These are phyloP conservation scores for Pestalotiopsis sp. DNA, from an alignment of 2,329 filamentous ascomycete genomes.

Conservation along the genomic window DNA sequence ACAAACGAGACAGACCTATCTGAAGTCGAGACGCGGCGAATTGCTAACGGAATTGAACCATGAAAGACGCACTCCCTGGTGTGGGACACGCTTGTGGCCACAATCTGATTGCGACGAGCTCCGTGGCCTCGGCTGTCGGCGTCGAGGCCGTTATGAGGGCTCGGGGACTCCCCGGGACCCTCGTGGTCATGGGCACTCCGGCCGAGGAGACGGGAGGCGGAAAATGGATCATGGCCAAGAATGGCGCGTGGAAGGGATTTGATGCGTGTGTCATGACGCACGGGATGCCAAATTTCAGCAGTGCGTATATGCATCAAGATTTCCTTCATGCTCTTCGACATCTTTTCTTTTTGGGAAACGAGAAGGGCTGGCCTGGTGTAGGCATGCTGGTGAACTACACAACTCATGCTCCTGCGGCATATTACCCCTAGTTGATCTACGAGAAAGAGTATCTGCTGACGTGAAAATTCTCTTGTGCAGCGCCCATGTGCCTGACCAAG, in stretches of 20 bases:
- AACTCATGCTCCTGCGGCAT: too few species aligned
- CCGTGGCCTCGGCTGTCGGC: conserved; percentile 43
- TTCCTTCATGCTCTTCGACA: too few species aligned
- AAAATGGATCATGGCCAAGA: conserved; percentile 14
- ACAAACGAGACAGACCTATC: neutral
- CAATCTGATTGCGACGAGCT: conserved; percentile 46
- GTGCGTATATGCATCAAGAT: neutral
- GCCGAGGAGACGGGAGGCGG: conserved; percentile 10
- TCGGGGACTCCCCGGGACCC: neutral
- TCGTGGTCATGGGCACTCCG: conserved; percentile 9
- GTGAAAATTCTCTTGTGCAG: neutral
- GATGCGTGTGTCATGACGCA: conserved; percentile 12
- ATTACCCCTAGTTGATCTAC: too few species aligned
- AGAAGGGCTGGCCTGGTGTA: too few species aligned
- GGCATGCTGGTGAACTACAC: too few species aligned
- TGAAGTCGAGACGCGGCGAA: neutral
- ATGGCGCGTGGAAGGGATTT: conserved; percentile 11
- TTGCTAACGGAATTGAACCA: neutral
- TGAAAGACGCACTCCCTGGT: conserved; percentile 44
- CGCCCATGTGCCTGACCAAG: conserved; percentile 2
- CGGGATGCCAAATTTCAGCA: conserved; percentile 4
- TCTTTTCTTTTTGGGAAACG: too few species aligned
- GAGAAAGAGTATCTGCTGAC: neutral
- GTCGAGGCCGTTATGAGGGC: conserved; percentile 35
- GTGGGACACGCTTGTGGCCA: conserved; percentile 51